Evolutionary conservation across 1,284 basidiomycete genomes (phyloP).

Genomic region (Mycosarcoma mackinlayi): DNA sequence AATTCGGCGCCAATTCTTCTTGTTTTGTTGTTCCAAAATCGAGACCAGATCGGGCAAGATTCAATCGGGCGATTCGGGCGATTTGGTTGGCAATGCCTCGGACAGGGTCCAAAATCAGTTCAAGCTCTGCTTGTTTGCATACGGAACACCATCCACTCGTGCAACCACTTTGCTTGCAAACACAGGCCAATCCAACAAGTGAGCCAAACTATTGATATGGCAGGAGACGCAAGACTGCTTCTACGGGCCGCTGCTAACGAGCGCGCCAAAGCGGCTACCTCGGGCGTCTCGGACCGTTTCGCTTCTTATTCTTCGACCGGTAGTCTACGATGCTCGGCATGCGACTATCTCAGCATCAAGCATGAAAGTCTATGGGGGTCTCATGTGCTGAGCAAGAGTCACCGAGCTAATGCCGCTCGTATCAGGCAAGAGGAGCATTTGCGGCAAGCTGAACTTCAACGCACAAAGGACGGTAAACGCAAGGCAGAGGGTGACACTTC

Average conservation of each 20-base stretch:
- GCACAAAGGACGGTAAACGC: constrained; percentile 44
- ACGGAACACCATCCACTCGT: too few relatives aligned
- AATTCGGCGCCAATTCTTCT: too few relatives aligned
- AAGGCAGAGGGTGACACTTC: constrained; percentile 30
- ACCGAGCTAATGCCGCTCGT: constrained; percentile 31
- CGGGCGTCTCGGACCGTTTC: constrained; percentile 42
- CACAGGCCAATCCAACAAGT: not conserved
- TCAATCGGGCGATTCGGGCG: too few relatives aligned
- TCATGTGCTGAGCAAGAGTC: constrained; percentile 52
- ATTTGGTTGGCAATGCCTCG: too few relatives aligned
- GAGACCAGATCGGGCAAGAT: too few relatives aligned
- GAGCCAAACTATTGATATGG: constrained; percentile 12
- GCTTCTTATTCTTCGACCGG: constrained; percentile 50
- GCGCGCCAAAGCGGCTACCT: constrained; percentile 15
- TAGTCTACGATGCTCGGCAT: constrained; percentile 52
- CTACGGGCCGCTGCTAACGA: constrained; percentile 43
- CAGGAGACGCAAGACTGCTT: constrained; percentile 47
- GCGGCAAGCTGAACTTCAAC: constrained; percentile 20
- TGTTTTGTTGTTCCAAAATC: too few relatives aligned
- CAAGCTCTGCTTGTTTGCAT: too few relatives aligned
- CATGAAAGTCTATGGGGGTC: constrained; percentile 57
- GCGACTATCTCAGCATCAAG: constrained; percentile 52
- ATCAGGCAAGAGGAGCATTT: constrained; percentile 32
- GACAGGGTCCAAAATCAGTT: too few relatives aligned
- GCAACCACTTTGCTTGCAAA: not conserved